Conservation (phyloP, 352 stramenopile species). For the Phytophthora cactorum region DNA sequence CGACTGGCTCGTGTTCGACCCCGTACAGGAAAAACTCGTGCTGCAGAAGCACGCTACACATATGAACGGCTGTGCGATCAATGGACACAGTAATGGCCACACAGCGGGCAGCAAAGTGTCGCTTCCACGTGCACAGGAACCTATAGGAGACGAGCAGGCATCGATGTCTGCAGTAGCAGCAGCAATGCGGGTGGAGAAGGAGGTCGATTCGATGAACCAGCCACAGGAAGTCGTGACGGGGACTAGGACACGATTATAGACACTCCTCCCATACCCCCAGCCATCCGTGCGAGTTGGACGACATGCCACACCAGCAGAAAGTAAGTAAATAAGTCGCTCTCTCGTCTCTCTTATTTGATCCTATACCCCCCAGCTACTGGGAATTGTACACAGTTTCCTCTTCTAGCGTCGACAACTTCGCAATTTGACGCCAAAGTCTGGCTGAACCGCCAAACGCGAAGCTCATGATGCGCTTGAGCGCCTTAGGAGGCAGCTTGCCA, state of each 20-base stretch:
- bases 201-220: neutral
- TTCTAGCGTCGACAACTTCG: constrained; percentile 47
- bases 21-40: constrained; percentile 61
- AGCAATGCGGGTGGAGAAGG: constrained; percentile 3
- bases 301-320: constrained; percentile 25
- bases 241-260: constrained; percentile 28
- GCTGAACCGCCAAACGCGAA: constrained; percentile 68
- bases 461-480: constrained; percentile 60
- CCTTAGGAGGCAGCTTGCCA: constrained; percentile 29
- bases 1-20: constrained; percentile 82
- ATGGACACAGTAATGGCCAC: constrained; percentile 19
- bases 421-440: constrained; percentile 76
- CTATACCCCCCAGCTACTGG: constrained; percentile 14
- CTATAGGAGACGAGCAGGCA: constrained; percentile 29
- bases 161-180: neutral
- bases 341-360: constrained; percentile 22
- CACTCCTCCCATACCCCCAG: neutral
- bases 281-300: constrained; percentile 12
- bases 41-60: constrained; percentile 48
- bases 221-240: constrained; percentile 5
- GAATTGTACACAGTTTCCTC: constrained; percentile 53
- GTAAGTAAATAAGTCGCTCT: constrained; percentile 45
- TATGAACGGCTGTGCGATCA: constrained; percentile 17
- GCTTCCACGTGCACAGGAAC: constrained; percentile 28
- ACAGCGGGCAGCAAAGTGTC: constrained; percentile 21